A percentile compares a stretch with the other conserved stretches of the same genome.
phyloP scores from a whole-genome alignment of 2,329 filamentous ascomycete species.

The Ophiostoma sp. region DNA sequence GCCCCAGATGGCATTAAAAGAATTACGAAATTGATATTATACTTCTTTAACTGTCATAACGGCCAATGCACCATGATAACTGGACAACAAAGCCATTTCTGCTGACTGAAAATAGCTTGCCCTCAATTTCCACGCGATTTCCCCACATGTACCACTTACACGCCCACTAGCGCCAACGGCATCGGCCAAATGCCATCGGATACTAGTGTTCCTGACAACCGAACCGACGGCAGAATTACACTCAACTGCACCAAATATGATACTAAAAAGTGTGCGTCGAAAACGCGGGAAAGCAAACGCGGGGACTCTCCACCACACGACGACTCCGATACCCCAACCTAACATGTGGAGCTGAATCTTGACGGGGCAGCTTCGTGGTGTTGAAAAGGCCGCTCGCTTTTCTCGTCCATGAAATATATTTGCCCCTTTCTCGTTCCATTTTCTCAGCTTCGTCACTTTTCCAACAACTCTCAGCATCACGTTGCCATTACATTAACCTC shows the following conservation, averaged over 20 bases:
- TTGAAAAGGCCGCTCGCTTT: not conserved
- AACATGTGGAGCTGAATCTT: not conserved
- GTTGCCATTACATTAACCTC: not conserved
- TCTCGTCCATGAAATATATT: not conserved
- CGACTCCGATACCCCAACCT: not conserved
- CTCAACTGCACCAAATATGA: not conserved
- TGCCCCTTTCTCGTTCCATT: not conserved
- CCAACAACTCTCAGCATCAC: too few species aligned
- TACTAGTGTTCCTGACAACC: not conserved
- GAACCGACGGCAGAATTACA: not conserved
- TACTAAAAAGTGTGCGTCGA: not conserved
- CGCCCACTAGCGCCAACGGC: not conserved
- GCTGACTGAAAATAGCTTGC: not conserved
- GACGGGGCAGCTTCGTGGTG: not conserved
- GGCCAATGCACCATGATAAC: not conserved
- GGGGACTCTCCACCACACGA: slow-evolving; percentile 4
- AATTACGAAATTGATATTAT: not conserved
- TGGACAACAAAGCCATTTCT: not conserved
- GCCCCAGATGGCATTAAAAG: not conserved
- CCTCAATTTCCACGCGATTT: not conserved
- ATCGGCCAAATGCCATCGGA: not conserved
- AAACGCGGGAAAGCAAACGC: not conserved
- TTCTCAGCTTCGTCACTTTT: too few species aligned
- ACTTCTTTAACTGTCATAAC: not conserved
- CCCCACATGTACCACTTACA: not conserved